Evolutionary conservation across 1,284 basidiomycete genomes (phyloP), one percentile per base, ranked within the genome.

Genomic region (Kalmanozyma brasiliensis): DNA sequence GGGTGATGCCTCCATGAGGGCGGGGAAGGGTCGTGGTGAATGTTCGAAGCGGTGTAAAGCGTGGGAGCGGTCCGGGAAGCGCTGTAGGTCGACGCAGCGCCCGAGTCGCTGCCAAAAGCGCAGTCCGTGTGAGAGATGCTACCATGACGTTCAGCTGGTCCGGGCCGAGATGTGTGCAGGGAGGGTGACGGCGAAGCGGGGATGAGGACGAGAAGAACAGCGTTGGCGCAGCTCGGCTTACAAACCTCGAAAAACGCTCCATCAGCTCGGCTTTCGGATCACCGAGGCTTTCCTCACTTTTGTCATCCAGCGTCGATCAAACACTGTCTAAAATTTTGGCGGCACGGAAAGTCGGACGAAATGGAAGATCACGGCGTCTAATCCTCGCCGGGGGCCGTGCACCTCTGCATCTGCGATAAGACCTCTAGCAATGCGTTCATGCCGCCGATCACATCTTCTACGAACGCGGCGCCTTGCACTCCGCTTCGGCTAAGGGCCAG

Each of bases 1-100:
- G 84, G 17, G 84, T 84, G 45, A 89, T 84, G 17, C 84, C 84
- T 14, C 84, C 86, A 76, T 87, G 86, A 17, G 34, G 30, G 1
- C 14, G 4, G 1, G 13, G 8, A 8, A 32, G 24, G 2, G 57
- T 52, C 9, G 52, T 52, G 30, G 45, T 33, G 22, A 66, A 42
- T 1, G 16, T 32, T n/a, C 56, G 63, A 1, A 37, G 19, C 14
- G 47, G 29, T 4, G 19, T 11, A 8, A 33, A n/a, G 24, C n/a
- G 11, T 14, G 16, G 17, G n/a, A 24, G 17, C 9, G 37, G 46
- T 7, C 9, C 3, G 24, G 32, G 5, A 4, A 30, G 23, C 4
- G 26, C 22, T 8, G 22, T 29, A 23, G 34, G 43, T 19, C 30
- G 36, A 14, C 23, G 32, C 8, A 42, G 4, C 13, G n/a, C 13